Evolutionary conservation across 345 rosid species (phyloP), one percentile per base, ranked within the genome.

Genomic region (Salix caprea): DNA sequence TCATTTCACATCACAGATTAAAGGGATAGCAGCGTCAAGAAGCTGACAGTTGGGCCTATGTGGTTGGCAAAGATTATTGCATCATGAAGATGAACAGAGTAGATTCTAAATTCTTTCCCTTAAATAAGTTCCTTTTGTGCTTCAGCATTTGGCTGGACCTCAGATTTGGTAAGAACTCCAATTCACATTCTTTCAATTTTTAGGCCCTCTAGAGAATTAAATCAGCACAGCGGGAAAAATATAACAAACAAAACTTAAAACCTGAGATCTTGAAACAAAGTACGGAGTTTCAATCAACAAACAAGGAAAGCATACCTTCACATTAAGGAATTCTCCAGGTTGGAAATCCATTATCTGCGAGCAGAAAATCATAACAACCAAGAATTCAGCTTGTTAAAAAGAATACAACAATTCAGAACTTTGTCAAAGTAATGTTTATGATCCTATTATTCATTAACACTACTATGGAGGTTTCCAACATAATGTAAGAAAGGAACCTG

Each of bases 331-430:
- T 77, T 96, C 96, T 65, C 97, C 97, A 39, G 94, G 97, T 81
- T 88, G 96, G 88, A 96, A 96, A 85, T 93, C 97, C 98, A 96
- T 93, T 72, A 92, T 86, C 98, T 93, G 88, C 76, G 84, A 15
- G 34, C 28, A 74, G 42, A 67, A 52, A 69, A 76, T 64, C 48
- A 68, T 34, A 24, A 26, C 64, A 58, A 23, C 64, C 32, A 52
- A 75, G 54, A 12, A 36, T 67, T 16, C 8, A 65, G 18, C 16
- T 60, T 44, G 42, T 56, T 42, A 24, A 61, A 42, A 61, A 76
- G 30, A 2, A 42, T 46, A 76, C 2, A 69, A 44, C 18, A 73
- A 67, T 16, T 30, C 36, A 50, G 16, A 37, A 71, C 21, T 65
- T 34, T 65, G 68, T 65, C 68, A 65, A 11, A 56, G 5, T n/a